phyloP scores from a whole-genome alignment of 192 early-diverging fungal genomes.

The Coemansia sp. region DNA sequence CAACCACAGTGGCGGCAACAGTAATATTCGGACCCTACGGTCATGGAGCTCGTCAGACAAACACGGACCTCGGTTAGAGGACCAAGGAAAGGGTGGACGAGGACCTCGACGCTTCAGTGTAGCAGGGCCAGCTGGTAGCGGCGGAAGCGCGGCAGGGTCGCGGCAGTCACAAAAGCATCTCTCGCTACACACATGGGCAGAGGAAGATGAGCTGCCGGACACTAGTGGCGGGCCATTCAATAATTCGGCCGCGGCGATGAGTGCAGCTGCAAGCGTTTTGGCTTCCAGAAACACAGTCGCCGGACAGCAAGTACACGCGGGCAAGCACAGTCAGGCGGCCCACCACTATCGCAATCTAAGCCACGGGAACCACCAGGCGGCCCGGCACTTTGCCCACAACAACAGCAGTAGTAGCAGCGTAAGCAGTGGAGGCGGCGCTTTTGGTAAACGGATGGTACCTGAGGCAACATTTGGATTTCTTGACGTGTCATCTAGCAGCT shows the following conservation, averaged over 20 bases:
- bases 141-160: conserved; percentile 22
- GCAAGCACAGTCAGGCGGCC: conserved; percentile 2
- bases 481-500: conserved; percentile 38
- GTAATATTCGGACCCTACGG: conserved; percentile 33
- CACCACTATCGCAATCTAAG: conserved; percentile 5
- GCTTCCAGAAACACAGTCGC: neutral
- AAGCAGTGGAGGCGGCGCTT: conserved; percentile 15
- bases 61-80: conserved; percentile 23
- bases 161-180: conserved; percentile 35
- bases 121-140: conserved; percentile 35
- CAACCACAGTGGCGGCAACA: neutral
- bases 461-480: conserved; percentile 23
- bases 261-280: neutral
- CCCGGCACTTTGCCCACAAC: neutral
- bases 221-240: neutral
- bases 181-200: conserved; percentile 53
- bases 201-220: conserved; percentile 42
- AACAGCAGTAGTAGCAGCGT: conserved; percentile 12
- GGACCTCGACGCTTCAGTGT: conserved; percentile 41
- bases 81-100: conserved; percentile 13
- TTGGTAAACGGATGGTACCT: conserved; percentile 15
- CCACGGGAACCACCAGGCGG: conserved; percentile 5
- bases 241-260: neutral
- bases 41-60: conserved; percentile 58
- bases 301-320: neutral